Evolutionary conservation across 2,329 filamentous ascomycete genomes (phyloP).

Genomic region (Orbilia brochopaga): DNA sequence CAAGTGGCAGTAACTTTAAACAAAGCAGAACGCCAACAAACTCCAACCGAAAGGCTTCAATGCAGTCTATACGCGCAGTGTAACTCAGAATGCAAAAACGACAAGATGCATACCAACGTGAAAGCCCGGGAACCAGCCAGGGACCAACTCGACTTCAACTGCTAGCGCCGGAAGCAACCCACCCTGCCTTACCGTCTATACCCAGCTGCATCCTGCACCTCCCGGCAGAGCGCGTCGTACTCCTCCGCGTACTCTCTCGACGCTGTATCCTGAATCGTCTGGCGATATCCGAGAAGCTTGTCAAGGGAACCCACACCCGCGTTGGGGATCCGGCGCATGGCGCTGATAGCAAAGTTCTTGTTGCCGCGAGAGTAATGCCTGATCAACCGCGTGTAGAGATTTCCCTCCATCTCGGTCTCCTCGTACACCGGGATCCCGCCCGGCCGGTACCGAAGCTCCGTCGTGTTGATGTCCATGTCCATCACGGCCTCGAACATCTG

Average conservation of each 20-base stretch:
- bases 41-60: not conserved
- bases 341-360: conserved; percentile 27
- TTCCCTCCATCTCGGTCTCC: conserved; percentile 21
- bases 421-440: conserved; percentile 7
- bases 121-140: not conserved
- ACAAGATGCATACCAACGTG: not conserved
- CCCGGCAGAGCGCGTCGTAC: conserved; percentile 29
- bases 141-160: too few relatives aligned
- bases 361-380: conserved; percentile 13
- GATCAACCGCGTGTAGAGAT: conserved; percentile 38
- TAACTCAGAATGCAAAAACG: not conserved
- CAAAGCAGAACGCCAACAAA: conserved; percentile 4
- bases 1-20: not conserved
- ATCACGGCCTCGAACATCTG: conserved; percentile 28
- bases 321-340: conserved; percentile 22
- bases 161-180: not conserved
- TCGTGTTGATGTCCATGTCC: conserved; percentile 21
- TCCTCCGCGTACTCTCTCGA: conserved; percentile 16
- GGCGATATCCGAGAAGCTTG: conserved; percentile 1
- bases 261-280: conserved; percentile 21
- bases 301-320: conserved; percentile 16
- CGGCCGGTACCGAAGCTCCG: conserved; percentile 16
- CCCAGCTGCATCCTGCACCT: conserved; percentile 4
- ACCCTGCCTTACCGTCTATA: not conserved
- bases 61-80: not conserved